Percentiles rank a stretch among this genome's conserved stretches.
Conservation (phyloP, 305 asterid genomes). For the Fraxinus floribunda region DNA sequence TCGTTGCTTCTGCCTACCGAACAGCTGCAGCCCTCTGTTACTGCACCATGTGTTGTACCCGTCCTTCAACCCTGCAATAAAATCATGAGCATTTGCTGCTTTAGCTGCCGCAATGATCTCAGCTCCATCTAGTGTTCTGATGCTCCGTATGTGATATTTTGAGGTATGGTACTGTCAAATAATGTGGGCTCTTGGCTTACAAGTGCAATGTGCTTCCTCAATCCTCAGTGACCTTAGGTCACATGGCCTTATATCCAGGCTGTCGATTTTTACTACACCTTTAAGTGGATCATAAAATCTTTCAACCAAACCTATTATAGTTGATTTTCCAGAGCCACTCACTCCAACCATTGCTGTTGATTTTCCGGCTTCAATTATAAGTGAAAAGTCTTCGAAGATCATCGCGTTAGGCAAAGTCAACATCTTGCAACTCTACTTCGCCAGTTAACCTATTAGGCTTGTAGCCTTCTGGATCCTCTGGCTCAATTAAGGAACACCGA, state of each 20-base stretch:
- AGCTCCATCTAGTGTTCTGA: conserved; percentile 39
- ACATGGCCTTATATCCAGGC: conserved; percentile 60
- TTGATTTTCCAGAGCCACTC: conserved; percentile 90
- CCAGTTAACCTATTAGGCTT: conserved; percentile 56
- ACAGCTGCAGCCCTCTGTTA: conserved; percentile 76
- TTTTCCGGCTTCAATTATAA: conserved; percentile 62
- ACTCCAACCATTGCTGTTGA: conserved; percentile 88
- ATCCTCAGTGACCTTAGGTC: conserved; percentile 37
- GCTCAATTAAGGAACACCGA: conserved; percentile 66
- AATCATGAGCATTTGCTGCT: conserved; percentile 84
- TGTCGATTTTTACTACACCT: conserved; percentile 65
- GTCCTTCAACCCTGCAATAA: conserved; percentile 59
- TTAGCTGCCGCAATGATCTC: conserved; percentile 74
- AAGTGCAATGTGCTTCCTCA: conserved; percentile 72
- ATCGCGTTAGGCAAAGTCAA: conserved; percentile 69
- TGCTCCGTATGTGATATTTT: conserved; percentile 68
- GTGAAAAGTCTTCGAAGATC: conserved; percentile 62
- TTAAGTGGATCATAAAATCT: conserved; percentile 68
- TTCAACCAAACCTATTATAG: conserved; percentile 66
- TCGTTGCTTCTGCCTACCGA: conserved; percentile 89
- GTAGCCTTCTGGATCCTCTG: conserved; percentile 62
- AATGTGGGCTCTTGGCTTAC: conserved; percentile 88
- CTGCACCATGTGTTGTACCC: conserved; percentile 83
- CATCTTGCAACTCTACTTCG: conserved; percentile 52
- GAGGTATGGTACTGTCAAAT: conserved; percentile 62